These are phyloP conservation scores for Xylaria grammica DNA, from an alignment of 495 filamentous ascomycete species.

Conservation along the genomic window DNA sequence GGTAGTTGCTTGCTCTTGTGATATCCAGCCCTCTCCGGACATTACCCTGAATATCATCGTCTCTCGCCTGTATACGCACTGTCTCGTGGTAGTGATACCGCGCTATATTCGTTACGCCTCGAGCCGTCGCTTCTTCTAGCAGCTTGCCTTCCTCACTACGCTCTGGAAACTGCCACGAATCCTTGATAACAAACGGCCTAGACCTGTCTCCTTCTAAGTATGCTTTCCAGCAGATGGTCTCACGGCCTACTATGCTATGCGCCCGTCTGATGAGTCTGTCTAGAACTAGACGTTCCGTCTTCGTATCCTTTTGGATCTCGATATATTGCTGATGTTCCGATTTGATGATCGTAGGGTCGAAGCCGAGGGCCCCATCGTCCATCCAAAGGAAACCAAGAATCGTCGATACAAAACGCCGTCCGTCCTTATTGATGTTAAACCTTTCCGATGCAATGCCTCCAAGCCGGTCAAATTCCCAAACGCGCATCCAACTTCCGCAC, in stretches of 20 bases:
- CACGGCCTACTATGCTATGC: constrained; percentile 46
- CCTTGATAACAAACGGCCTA: constrained; percentile 45
- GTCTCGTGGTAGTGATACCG: constrained; percentile 54
- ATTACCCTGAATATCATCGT: constrained; percentile 44
- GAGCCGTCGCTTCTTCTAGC: constrained; percentile 42
- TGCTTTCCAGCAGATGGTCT: constrained; percentile 55
- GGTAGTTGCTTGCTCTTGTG: constrained; percentile 43
- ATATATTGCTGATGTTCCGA: constrained; percentile 41
- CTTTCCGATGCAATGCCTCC: constrained; percentile 52
- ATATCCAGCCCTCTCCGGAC: constrained; percentile 44
- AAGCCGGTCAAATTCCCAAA: constrained; percentile 54
- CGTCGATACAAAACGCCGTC: constrained; percentile 50
- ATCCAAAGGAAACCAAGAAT: constrained; percentile 56
- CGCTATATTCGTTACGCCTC: constrained; percentile 46
- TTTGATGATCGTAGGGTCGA: constrained; percentile 53
- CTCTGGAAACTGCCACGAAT: constrained; percentile 55
- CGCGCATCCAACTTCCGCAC: constrained; percentile 39
- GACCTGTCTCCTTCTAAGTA: constrained; percentile 43
- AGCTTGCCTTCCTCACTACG: constrained; percentile 54
- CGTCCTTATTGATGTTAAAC: constrained; percentile 56
- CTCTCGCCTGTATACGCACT: constrained; percentile 38
- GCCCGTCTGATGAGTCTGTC: constrained; percentile 45
- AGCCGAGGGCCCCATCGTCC: constrained; percentile 51
- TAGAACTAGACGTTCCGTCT: constrained; percentile 50
- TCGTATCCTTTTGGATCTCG: constrained; percentile 42